Evolutionary conservation across 1,139 yeast species (phyloP).

Genomic region (Suhomyces chickasaworum): DNA sequence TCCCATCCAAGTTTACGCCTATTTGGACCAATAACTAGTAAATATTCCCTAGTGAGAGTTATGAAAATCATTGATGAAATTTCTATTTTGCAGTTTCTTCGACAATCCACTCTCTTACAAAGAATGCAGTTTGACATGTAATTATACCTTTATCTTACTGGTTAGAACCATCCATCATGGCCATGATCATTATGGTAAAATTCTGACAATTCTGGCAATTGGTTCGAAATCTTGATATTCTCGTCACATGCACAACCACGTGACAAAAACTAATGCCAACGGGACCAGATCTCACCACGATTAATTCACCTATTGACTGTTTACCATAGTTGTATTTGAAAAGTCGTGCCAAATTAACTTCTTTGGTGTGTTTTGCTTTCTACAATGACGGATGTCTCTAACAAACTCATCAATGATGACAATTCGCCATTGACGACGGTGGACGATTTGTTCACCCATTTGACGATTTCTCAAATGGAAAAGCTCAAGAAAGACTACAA

Average conservation of each 20-base stretch:
- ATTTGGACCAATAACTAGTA: too few relatives aligned
- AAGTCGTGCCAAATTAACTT: background rate
- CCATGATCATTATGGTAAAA: too few relatives aligned
- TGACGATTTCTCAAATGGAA: conserved; percentile 39
- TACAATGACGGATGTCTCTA: conserved; percentile 10
- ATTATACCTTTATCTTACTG: too few relatives aligned
- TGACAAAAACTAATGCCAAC: background rate
- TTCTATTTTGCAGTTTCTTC: too few relatives aligned
- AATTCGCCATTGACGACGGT: conserved; percentile 23
- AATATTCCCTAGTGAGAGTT: too few relatives aligned
- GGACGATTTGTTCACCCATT: conserved; percentile 40
- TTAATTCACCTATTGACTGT: background rate
- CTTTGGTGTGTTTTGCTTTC: background rate
- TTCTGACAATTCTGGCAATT: too few relatives aligned
- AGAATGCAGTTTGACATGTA: too few relatives aligned
- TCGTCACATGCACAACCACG: background rate
- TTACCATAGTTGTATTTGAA: background rate
- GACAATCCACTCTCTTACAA: too few relatives aligned
- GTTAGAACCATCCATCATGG: too few relatives aligned
- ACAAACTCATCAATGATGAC: conserved; percentile 9
- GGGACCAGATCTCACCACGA: background rate
- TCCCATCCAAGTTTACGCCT: too few relatives aligned
- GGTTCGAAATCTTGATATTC: too few relatives aligned
- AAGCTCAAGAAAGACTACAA: conserved; percentile 33
- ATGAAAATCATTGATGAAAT: too few relatives aligned